phyloP scores from a whole-genome alignment of 75 land plant genomes.

The Sequoia sempervirens region DNA sequence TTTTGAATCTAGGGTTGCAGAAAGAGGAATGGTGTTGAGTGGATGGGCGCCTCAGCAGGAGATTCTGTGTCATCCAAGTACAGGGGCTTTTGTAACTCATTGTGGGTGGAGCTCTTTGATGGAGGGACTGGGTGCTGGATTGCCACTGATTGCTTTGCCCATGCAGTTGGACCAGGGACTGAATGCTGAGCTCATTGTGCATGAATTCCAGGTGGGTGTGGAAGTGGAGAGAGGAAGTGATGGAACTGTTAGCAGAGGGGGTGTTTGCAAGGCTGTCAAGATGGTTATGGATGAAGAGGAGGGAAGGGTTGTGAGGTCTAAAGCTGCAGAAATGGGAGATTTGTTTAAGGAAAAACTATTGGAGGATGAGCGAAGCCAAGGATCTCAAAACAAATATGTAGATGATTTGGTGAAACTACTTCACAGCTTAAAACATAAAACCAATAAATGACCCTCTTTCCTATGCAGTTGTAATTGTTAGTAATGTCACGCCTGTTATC shows the following conservation, averaged over 20 bases:
- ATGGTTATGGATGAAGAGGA: slow-evolving; percentile 8
- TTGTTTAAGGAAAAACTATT: not conserved
- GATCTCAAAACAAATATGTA: not conserved
- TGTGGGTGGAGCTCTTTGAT: slow-evolving; percentile 25
- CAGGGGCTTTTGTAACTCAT: slow-evolving; percentile 23
- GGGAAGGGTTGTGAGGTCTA: not conserved
- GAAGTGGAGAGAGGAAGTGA: slow-evolving; percentile 6
- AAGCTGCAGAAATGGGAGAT: not conserved
- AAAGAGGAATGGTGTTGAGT: slow-evolving; percentile 12
- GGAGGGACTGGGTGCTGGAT: slow-evolving; percentile 17
- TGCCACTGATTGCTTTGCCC: slow-evolving; percentile 20
- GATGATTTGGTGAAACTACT: not conserved
- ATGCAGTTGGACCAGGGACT: slow-evolving; percentile 16
- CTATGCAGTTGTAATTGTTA: not conserved
- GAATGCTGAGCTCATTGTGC: slow-evolving; percentile 3
- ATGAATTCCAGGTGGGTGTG: slow-evolving; percentile 14
- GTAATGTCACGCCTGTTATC: not conserved
- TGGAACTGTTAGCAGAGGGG: slow-evolving; percentile 14
- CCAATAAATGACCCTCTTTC: not conserved
- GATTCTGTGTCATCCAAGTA: slow-evolving; percentile 8
- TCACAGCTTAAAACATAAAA: not conserved
- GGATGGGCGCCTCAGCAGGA: slow-evolving; percentile 23
- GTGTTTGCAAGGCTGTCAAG: slow-evolving; percentile 3
- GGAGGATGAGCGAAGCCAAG: not conserved
- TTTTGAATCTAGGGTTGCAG: slow-evolving; percentile 7